Evolutionary conservation across 2,329 filamentous ascomycete genomes (phyloP).

Genomic region (Zymoseptoria pseudotritici): DNA sequence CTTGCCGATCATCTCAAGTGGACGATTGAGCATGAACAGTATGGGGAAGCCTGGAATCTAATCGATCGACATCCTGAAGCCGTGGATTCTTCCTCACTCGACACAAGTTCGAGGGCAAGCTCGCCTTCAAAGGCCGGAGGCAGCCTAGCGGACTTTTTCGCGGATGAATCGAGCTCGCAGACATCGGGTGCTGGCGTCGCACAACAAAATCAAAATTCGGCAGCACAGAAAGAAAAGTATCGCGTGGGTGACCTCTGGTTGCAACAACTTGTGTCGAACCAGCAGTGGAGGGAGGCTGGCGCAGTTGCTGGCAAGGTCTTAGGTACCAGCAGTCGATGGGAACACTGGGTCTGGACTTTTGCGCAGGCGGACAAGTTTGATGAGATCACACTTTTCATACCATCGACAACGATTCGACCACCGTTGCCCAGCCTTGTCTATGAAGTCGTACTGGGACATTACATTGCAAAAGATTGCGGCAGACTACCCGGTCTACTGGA

Average conservation of each 20-base stretch:
- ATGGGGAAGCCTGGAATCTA: constrained; percentile 80
- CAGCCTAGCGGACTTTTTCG: constrained; percentile 41
- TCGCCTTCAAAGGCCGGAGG: constrained; percentile 36
- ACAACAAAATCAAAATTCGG: constrained; percentile 44
- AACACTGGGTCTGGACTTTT: constrained; percentile 93
- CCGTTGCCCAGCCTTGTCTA: constrained; percentile 76
- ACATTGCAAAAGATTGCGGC: constrained; percentile 68
- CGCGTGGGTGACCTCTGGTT: constrained; percentile 92
- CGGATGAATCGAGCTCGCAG: constrained; percentile 53
- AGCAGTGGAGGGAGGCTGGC: constrained; percentile 71
- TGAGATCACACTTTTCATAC: constrained; percentile 80
- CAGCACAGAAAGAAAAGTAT: constrained; percentile 77
- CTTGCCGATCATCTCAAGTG: constrained; percentile 77
- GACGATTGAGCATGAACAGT: constrained; percentile 74
- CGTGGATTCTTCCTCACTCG: constrained; percentile 33
- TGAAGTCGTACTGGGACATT: constrained; percentile 82
- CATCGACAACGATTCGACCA: constrained; percentile 66
- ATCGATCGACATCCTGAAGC: constrained; percentile 80
- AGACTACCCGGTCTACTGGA: constrained; percentile 74
- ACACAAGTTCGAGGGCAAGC: constrained; percentile 32
- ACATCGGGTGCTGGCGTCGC: constrained; percentile 24
- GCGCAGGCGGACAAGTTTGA: constrained; percentile 79
- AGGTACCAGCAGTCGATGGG: constrained; percentile 73
- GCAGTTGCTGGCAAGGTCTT: constrained; percentile 77
- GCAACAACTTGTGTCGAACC: constrained; percentile 67